Percentiles rank a stretch among this genome's conserved stretches.
phyloP scores from a whole-genome alignment of 441 rosid genomes.

The Pelargonium myrrhifolium region DNA sequence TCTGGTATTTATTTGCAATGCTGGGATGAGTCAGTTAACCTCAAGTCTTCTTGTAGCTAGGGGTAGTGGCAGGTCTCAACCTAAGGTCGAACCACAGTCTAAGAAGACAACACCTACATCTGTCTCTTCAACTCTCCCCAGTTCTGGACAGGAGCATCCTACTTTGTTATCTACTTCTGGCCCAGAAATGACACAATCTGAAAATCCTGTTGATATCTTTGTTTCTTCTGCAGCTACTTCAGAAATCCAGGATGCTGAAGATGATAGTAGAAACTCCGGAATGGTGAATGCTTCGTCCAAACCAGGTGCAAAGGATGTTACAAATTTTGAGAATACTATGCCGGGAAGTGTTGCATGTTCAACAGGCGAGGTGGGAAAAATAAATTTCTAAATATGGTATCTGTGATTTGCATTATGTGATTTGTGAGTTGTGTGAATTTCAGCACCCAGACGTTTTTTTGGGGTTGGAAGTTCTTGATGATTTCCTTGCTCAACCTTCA shows the following conservation, averaged over 20 bases:
- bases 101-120: no score
- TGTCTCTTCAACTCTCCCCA: no score
- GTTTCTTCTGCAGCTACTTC: conserved; percentile 12
- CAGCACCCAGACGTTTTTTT: conserved; percentile 37
- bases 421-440: conserved; percentile 18
- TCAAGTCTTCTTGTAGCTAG: no score
- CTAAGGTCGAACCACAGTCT: no score
- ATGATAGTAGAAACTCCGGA: background rate
- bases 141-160: no score
- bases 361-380: conserved; percentile 29
- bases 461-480: conserved; percentile 29
- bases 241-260: conserved; percentile 8
- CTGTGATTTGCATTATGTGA: conserved; percentile 4
- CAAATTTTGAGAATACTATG: conserved; percentile 11
- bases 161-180: no score
- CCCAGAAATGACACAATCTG: no score
- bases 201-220: conserved; percentile 12
- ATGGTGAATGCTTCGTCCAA: background rate
- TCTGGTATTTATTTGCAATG: no score
- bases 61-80: no score
- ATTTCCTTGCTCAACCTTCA: conserved; percentile 22
- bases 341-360: conserved; percentile 20
- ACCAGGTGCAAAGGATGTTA: background rate
- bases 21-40: no score
- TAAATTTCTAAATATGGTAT: background rate